Evolutionary conservation across 345 rosid species (phyloP).

Genomic region (Salix udensis): DNA sequence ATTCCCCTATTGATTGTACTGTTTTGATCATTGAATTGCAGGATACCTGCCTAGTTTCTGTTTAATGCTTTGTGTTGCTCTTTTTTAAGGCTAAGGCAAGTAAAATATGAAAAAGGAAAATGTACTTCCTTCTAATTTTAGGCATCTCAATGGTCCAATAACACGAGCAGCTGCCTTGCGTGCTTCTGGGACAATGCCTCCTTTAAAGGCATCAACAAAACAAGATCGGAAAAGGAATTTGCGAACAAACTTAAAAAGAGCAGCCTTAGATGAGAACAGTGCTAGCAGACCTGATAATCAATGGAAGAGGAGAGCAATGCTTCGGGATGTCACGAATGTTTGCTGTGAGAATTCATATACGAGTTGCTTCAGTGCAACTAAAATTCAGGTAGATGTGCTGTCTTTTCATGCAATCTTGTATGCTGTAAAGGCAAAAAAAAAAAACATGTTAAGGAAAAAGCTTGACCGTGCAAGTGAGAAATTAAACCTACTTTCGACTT

Average conservation of each 20-base stretch:
- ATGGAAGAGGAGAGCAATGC: slow-evolving; percentile 61
- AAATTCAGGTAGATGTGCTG: slow-evolving; percentile 45
- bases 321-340: slow-evolving; percentile 71
- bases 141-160: slow-evolving; percentile 43
- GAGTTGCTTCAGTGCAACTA: slow-evolving; percentile 51
- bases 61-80: slow-evolving; percentile 27
- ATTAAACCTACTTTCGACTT: background rate
- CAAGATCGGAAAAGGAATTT: slow-evolving; percentile 33
- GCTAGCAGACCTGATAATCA: slow-evolving; percentile 25
- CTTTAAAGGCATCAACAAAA: slow-evolving; percentile 32
- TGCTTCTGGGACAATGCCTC: slow-evolving; percentile 30
- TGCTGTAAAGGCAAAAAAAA: background rate
- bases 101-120: slow-evolving; percentile 54
- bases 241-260: slow-evolving; percentile 41
- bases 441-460: background rate
- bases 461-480: background rate
- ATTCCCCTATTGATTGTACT: background rate
- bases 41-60: slow-evolving; percentile 8
- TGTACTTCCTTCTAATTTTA: slow-evolving; percentile 27
- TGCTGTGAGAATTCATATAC: slow-evolving; percentile 35
- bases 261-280: slow-evolving; percentile 50
- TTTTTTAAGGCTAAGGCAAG: slow-evolving; percentile 31
- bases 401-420: background rate
- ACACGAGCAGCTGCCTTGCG: slow-evolving; percentile 64
- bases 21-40: slow-evolving; percentile 22